Conservation (phyloP, 2,329 filamentous ascomycete species). For the Talaromyces rugulosus region DNA sequence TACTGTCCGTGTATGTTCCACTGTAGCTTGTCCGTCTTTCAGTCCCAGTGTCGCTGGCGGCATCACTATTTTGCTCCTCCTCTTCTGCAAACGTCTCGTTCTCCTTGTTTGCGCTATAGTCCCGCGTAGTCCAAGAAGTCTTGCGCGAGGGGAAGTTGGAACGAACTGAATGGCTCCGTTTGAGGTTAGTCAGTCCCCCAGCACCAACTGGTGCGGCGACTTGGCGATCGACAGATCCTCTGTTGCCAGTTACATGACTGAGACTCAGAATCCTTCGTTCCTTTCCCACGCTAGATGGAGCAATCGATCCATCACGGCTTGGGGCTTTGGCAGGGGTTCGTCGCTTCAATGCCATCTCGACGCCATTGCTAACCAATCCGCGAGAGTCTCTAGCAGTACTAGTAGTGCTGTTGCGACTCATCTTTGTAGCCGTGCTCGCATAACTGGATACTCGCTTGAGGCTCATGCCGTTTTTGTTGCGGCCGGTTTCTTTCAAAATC, state of each 20-base stretch:
- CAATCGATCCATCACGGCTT: conserved; percentile 35
- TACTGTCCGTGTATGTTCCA: conserved; percentile 39
- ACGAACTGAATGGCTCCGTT: conserved; percentile 74
- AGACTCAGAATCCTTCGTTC: conserved; percentile 82
- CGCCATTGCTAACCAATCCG: conserved; percentile 36
- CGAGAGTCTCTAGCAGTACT: conserved; percentile 34
- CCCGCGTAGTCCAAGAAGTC: conserved; percentile 62
- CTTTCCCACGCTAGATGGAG: conserved; percentile 47
- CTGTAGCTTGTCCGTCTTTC: conserved; percentile 43
- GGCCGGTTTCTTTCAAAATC: conserved; percentile 66
- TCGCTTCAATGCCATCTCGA: conserved; percentile 49
- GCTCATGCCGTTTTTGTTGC: conserved; percentile 47
- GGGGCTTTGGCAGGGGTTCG: conserved; percentile 42
- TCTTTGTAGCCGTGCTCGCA: conserved; percentile 34
- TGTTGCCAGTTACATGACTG: conserved; percentile 80
- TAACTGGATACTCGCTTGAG: conserved; percentile 50
- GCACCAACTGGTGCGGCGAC: conserved; percentile 25
- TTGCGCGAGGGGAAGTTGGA: conserved; percentile 60
- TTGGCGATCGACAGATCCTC: conserved; percentile 29
- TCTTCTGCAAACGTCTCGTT: conserved; percentile 61
- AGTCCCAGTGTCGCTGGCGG: conserved; percentile 49
- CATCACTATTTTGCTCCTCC: conserved; percentile 49
- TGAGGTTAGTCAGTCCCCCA: conserved; percentile 55
- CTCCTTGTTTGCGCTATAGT: conserved; percentile 52
- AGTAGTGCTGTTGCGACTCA: conserved; percentile 29